Percentiles rank a stretch among this genome's conserved stretches.
Evolutionary conservation across 2,329 filamentous ascomycete genomes (phyloP).

Genomic region (Pleoardoris graminearum): DNA sequence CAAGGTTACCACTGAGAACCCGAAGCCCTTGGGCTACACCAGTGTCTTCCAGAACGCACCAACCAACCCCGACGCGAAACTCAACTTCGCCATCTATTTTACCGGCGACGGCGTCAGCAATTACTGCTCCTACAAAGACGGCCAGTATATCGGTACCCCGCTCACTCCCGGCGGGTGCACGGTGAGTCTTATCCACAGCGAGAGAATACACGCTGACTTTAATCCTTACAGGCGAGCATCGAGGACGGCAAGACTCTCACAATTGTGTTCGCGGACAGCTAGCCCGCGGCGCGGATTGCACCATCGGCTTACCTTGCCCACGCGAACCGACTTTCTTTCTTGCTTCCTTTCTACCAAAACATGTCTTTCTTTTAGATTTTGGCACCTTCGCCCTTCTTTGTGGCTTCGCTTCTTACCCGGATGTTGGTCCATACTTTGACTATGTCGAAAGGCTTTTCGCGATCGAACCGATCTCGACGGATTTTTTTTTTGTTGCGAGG

Average conservation of each 20-base stretch:
- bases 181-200: slow-evolving; percentile 57
- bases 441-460: slow-evolving; percentile 14
- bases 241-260: slow-evolving; percentile 29
- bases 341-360: background rate
- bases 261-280: slow-evolving; percentile 34
- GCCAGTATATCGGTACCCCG: slow-evolving; percentile 63
- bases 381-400: slow-evolving; percentile 1
- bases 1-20: slow-evolving; percentile 30
- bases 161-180: slow-evolving; percentile 82
- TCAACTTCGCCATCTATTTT: slow-evolving; percentile 81
- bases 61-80: slow-evolving; percentile 64
- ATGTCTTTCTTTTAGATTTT: slow-evolving; percentile 6
- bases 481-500: slow-evolving; percentile 28
- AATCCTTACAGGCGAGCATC: slow-evolving; percentile 25
- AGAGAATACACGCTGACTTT: background rate
- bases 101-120: slow-evolving; percentile 63
- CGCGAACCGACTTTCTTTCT: background rate
- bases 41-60: slow-evolving; percentile 84
- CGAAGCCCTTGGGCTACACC: slow-evolving; percentile 66
- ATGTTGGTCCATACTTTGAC: slow-evolving; percentile 29
- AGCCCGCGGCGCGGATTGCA: background rate
- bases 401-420: background rate
- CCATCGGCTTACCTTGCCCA: slow-evolving; percentile 3
- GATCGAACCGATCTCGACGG: slow-evolving; percentile 24
- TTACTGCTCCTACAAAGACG: slow-evolving; percentile 64